Conservation (phyloP, 2,329 filamentous ascomycete genomes). For the Colletotrichum destructivum region DNA sequence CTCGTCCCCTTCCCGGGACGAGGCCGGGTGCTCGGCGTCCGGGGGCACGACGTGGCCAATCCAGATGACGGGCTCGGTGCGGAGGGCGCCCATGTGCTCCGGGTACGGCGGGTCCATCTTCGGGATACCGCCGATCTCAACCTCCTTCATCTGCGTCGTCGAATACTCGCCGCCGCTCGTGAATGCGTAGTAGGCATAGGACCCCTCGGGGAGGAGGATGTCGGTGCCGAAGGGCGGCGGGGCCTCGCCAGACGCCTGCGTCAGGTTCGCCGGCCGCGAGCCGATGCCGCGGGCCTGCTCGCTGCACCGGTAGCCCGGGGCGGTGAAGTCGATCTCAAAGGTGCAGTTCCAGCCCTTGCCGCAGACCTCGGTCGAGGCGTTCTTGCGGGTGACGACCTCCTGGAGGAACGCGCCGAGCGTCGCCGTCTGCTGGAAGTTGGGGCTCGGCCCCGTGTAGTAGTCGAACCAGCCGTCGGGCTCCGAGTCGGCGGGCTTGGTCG, state of each 20-base stretch:
- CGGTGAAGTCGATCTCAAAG: constrained; percentile 52
- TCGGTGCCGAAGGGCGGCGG: constrained; percentile 49
- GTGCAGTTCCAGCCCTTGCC: constrained; percentile 55
- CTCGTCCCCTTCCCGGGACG: constrained; percentile 44
- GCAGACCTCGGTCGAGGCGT: constrained; percentile 51
- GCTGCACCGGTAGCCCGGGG: constrained; percentile 55
- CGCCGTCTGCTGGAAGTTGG: constrained; percentile 48
- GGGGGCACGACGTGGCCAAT: constrained; percentile 49
- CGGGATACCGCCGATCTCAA: constrained; percentile 49
- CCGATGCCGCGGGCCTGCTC: constrained; percentile 49
- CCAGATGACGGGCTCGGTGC: constrained; percentile 55
- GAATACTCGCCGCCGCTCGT: constrained; percentile 50
- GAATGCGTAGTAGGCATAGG: constrained; percentile 51
- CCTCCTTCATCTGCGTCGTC: constrained; percentile 45
- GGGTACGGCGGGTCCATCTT: constrained; percentile 45
- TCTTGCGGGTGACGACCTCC: constrained; percentile 45
- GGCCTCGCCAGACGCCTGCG: constrained; percentile 44
- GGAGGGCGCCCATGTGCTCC: constrained; percentile 51
- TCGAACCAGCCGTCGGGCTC: constrained; percentile 50
- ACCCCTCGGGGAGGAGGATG: constrained; percentile 48
- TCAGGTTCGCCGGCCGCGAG: constrained; percentile 45
- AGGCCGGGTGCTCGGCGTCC: constrained; percentile 40
- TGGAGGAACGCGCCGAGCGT: constrained; percentile 48
- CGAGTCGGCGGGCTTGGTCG: constrained; percentile 46
- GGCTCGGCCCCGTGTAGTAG: constrained; percentile 50